phyloP scores from a whole-genome alignment of 1,284 basidiomycete genomes.

The Marasmius sp. region DNA sequence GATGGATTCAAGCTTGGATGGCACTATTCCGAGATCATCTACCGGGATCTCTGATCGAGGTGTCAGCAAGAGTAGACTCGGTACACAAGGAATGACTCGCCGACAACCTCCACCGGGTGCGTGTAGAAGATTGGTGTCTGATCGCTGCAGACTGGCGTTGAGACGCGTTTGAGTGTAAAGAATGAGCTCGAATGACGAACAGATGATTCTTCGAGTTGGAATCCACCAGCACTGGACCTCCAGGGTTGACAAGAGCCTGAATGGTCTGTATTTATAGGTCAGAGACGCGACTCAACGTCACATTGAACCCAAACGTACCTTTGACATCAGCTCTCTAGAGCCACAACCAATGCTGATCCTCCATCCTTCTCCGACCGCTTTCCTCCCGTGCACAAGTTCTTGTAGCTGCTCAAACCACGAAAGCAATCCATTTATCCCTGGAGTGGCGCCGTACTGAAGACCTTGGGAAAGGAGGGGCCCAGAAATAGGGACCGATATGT shows the following conservation, averaged over 20 bases:
- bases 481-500: not conserved
- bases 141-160: not conserved
- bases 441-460: not conserved
- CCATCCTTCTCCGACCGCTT: not conserved
- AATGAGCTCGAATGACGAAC: not conserved
- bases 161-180: not conserved
- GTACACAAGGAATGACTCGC: not conserved
- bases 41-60: not conserved
- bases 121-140: not conserved
- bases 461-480: not conserved
- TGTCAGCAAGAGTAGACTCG: not conserved
- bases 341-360: not conserved
- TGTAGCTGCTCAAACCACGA: not conserved
- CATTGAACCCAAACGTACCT: not conserved
- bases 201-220: not conserved
- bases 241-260: not conserved
- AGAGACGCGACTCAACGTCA: no score
- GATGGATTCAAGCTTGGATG: not conserved
- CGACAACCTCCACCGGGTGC: not conserved
- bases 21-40: not conserved
- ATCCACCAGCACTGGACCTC: not conserved
- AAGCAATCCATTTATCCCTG: not conserved
- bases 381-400: conserved; percentile 1
- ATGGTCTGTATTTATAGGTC: not conserved
- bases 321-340: not conserved